Evolutionary conservation across 2,329 filamentous ascomycete species (phyloP).

Genomic region (Scedosporium minutisporum): DNA sequence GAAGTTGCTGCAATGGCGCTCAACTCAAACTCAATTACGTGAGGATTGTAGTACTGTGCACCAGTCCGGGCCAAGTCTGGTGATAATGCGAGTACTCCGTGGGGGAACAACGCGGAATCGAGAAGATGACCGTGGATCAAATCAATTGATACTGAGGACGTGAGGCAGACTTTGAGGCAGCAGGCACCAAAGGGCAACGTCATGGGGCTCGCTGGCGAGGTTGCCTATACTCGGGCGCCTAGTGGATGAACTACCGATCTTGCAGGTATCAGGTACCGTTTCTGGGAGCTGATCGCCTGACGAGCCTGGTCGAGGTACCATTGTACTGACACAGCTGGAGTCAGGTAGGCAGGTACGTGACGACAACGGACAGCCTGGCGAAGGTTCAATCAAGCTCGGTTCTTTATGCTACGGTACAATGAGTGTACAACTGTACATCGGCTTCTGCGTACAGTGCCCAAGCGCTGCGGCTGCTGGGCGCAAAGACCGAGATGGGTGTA

Average conservation of each 20-base stretch:
- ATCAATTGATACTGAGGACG: neutral
- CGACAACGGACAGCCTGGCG: too few species aligned
- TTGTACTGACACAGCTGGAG: neutral
- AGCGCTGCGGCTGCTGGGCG: neutral
- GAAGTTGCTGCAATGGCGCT: too few species aligned
- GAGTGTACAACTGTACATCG: too few species aligned
- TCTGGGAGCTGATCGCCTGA: neutral
- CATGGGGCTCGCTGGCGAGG: slow-evolving; percentile 1
- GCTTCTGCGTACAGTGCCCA: neutral
- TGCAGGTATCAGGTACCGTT: slow-evolving; percentile 1
- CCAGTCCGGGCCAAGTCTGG: too few species aligned
- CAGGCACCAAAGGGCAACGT: slow-evolving; percentile 8
- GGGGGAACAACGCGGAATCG: too few species aligned
- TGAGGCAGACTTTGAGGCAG: neutral
- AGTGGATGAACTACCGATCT: neutral
- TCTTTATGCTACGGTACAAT: too few species aligned
- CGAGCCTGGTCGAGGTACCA: neutral
- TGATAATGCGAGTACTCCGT: too few species aligned
- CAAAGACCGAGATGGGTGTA: neutral
- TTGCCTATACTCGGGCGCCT: neutral
- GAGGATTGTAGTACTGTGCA: too few species aligned
- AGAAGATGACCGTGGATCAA: too few species aligned
- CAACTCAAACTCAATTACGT: too few species aligned
- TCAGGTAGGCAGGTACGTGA: neutral
- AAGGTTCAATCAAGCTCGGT: too few species aligned